phyloP scores from a whole-genome alignment of 169 alveolate species.

The Plasmodium relictum region DNA sequence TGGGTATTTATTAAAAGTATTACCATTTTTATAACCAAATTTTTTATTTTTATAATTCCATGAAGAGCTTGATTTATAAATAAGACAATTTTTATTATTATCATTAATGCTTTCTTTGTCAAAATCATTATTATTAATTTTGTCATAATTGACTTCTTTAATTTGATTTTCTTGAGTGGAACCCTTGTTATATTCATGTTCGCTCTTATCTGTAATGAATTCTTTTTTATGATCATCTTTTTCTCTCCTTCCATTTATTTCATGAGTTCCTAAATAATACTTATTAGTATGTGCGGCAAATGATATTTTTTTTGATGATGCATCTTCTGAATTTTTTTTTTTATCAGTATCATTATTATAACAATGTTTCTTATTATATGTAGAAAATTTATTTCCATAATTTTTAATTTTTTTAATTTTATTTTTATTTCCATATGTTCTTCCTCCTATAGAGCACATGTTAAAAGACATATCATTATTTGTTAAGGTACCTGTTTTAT shows the following conservation, averaged over 20 bases:
- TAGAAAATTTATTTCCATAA: background rate
- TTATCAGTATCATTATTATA: constrained; percentile 3
- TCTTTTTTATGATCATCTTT: background rate
- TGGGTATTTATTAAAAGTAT: background rate
- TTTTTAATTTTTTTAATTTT: constrained; percentile 6
- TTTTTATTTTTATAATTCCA: constrained; percentile 12
- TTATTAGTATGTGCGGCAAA: background rate
- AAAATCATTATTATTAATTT: background rate
- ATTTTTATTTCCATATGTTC: constrained; percentile 37
- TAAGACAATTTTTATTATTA: background rate
- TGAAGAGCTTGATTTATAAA: constrained; percentile 13
- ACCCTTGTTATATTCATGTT: constrained; percentile 1
- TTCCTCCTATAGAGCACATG: constrained; percentile 76
- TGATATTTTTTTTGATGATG: constrained; percentile 1
- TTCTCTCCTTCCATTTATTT: background rate
- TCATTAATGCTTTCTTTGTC: background rate
- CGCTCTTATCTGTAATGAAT: background rate
- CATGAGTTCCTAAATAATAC: background rate
- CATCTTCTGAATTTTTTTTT: background rate
- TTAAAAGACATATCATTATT: constrained; percentile 96
- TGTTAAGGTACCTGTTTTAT: constrained; percentile 99
- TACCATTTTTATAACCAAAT: background rate
- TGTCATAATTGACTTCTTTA: background rate
- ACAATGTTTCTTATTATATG: background rate
- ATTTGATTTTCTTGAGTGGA: background rate